Base-by-base conservation (phyloP, 2,329 filamentous ascomycete genomes). In the Stylonectria norvegica region DNA sequence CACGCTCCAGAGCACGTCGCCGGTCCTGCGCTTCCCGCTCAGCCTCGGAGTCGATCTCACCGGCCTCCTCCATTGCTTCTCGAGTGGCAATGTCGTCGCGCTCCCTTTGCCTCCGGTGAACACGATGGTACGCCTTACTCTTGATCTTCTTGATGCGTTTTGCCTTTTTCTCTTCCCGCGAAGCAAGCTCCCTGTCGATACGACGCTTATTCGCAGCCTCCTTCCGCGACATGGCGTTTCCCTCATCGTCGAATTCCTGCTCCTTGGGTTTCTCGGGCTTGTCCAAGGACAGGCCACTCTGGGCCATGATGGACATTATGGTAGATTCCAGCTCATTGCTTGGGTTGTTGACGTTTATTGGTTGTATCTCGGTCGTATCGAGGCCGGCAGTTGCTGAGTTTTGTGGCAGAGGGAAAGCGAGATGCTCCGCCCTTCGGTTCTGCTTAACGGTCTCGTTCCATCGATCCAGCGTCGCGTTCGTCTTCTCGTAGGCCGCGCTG, bases 81-180 rank as follows among this genome's bases (percentile, higher is more conserved):
- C 66, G 67, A 12, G 69, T 63, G 12, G 74, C 76, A 59, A 72
- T 68, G 62, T 81, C 64, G 45, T 79, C 62, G 40, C 76, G 70
- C 50, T 75, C 65, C 53, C 71, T 56, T 63, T 82, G 86, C 60
- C 85, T 95, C 25, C 91, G 82, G 65, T 97, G 91, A 11, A 97
- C 85, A 31, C 90, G 84, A 40, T 91, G 86, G 62, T 95, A 98
- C 1, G 89, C 80, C 65, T 96, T 98, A 62, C 87, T 94, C 75
- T 98, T 98, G 70, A 98, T 98, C 72, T 97, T 97, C 70, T 96
- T 95, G 67, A 98, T 89, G 17, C 93, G 84, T 67, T 90, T 94
- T 6, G 89, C 80, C 41, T 89, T 85, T 30, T 89, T 83, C 58
- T 94, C 85, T 66, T 97, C 91, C 9, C 90, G 79, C 55, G 94